Base-by-base conservation (phyloP, 2,329 filamentous ascomycete genomes). In the Aspergillus glaucus region DNA sequence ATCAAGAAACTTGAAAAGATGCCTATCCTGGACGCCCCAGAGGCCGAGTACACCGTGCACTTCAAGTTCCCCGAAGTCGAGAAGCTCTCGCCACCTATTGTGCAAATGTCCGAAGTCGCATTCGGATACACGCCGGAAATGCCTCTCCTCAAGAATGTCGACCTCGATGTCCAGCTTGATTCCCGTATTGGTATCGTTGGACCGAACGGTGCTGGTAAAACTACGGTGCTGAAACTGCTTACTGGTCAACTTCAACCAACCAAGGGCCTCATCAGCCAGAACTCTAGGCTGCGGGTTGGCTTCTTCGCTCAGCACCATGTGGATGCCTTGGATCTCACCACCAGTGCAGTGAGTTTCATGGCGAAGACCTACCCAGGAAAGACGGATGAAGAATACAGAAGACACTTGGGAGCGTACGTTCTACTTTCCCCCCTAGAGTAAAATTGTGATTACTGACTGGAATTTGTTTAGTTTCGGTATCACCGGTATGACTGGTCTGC, bases 271-370 rank as follows among this genome's bases (percentile, higher is more conserved):
- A 95, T 98, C 56, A 90, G 88, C 6, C 85, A 90, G 61, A 85
- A 98, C 68, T 85, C 93, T 30, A 84, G 93, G 48, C 79, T 98
- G 44, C 85, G 93, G 43, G 80, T 98, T 54, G 93, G 93, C 41
- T 98, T 94, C 81, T 98, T 98, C 65, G 93, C 93, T 3, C 93
- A 98, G 72, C 93, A 98, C 69, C 93, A 98, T 76, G 90, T 98
- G 56, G 93, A 98, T 68, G 92, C 91, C 10, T 79, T 98, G 43
- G 93, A 98, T 67, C 78, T 98, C 56, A 93, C 82, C 54, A 83
- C 82, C 56, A 93, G 87, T 60, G 89, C 93, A 22, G 93, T 98
- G 48, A 87, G 86, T 52, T 98, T 97, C 79, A 97, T 98, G 91
- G 82, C 93, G 26, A 91, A 88, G 71, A 85, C 78, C 45, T 97